Conservation (phyloP, 2,329 filamentous ascomycete genomes). For the Zymoseptoria ardabiliae region DNA sequence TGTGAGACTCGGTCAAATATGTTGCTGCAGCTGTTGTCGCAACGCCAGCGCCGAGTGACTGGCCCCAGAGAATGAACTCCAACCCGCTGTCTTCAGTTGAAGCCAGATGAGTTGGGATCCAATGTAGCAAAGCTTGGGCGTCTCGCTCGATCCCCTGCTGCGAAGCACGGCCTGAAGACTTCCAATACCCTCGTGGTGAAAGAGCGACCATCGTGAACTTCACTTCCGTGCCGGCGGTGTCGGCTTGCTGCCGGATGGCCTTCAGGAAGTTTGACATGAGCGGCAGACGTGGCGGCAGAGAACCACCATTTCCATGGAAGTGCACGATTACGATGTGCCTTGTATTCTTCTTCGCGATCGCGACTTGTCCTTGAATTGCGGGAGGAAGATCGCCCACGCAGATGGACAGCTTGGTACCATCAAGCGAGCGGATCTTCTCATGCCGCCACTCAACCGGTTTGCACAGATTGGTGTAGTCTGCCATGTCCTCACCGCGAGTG, state of each 20-base stretch:
- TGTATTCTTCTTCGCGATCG: not conserved
- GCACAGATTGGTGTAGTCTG: conserved; percentile 55
- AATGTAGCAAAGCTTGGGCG: conserved; percentile 55
- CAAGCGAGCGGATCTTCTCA: conserved; percentile 51
- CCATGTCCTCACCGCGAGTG: conserved; percentile 57
- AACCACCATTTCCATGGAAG: conserved; percentile 43
- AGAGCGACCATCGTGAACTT: conserved; percentile 39
- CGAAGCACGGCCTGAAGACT: conserved; percentile 61
- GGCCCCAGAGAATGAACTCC: conserved; percentile 61
- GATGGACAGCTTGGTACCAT: conserved; percentile 59
- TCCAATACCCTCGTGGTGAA: conserved; percentile 70
- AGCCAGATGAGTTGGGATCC: conserved; percentile 44
- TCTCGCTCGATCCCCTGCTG: conserved; percentile 65
- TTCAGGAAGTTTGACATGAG: conserved; percentile 40
- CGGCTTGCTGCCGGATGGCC: conserved; percentile 29
- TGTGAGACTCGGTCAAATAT: conserved; percentile 30
- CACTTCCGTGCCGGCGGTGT: conserved; percentile 5
- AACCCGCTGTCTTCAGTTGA: conserved; percentile 26
- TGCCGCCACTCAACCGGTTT: conserved; percentile 61
- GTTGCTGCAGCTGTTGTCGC: conserved; percentile 53
- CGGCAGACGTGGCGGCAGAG: conserved; percentile 42
- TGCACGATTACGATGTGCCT: conserved; percentile 37
- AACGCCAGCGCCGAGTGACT: conserved; percentile 68
- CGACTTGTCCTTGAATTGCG: not conserved
- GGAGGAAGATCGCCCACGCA: conserved; percentile 39